A percentile compares a stretch with the other conserved stretches of the same genome.
phyloP scores from a whole-genome alignment of 805 yeast genomes.

The Vanderwaltozyma verrucispora region DNA sequence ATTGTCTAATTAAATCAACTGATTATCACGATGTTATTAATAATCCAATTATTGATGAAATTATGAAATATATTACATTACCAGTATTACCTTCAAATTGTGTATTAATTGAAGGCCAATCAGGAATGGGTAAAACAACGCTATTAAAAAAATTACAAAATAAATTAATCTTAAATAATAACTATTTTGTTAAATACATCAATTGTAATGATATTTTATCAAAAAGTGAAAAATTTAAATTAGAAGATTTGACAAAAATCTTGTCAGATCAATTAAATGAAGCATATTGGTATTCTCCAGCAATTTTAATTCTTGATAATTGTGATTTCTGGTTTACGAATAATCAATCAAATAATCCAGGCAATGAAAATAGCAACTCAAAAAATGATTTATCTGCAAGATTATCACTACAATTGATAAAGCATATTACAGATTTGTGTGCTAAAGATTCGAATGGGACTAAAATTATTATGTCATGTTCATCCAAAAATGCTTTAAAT shows the following conservation, averaged over 20 bases:
- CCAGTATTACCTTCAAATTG: constrained; percentile 32
- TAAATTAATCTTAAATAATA: constrained; percentile 11
- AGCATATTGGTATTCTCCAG: constrained; percentile 70
- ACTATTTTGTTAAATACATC: constrained; percentile 36
- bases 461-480: constrained; percentile 51
- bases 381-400: constrained; percentile 40
- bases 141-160: constrained; percentile 34
- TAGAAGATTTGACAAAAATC: constrained; percentile 33
- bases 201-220: constrained; percentile 39
- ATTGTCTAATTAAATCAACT: neutral
- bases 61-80: constrained; percentile 7
- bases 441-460: constrained; percentile 32
- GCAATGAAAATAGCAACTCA: constrained; percentile 39
- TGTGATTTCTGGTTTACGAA: constrained; percentile 56
- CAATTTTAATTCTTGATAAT: constrained; percentile 67
- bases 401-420: constrained; percentile 50
- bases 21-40: neutral
- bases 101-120: constrained; percentile 54
- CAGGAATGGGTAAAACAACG: constrained; percentile 77
- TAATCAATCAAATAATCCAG: constrained; percentile 27
- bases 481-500: constrained; percentile 57
- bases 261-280: constrained; percentile 34
- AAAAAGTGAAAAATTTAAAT: constrained; percentile 12
- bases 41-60: constrained; percentile 1
- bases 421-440: constrained; percentile 32